Evolutionary conservation across 1,284 basidiomycete species (phyloP), one percentile per base, ranked within the genome.

Genomic region (Trametes pubescens): DNA sequence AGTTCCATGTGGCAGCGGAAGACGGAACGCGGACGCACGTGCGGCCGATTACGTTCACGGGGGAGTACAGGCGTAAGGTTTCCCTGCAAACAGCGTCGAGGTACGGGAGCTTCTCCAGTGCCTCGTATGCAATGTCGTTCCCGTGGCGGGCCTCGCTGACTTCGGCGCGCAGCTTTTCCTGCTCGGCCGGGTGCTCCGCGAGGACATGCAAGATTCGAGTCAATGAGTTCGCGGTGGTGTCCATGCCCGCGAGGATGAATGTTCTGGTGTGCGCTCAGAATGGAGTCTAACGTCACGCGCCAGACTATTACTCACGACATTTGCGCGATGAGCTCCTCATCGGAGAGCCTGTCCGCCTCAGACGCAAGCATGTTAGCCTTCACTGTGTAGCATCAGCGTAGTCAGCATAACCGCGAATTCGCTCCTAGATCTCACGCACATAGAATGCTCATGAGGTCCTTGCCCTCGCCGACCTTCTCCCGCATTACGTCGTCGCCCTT

Each of bases 391-490:
- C 21, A 0, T 13, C 14, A 18, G 18, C 11, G 9, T 22, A 49
- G 59, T 62, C 7, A 22, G 24, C 37, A 38, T 9, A 34, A 24
- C 8, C 2, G 8, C 43, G 9, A 13, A 29, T n/a, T 18, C 62
- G 11, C 8, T 29, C 24, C 2, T 14, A 29, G 26, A 13, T 14
- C 5, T 13, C 40, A 48, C 61, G 51, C 55, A 85, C 77, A 60
- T 6, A 75, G 59, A 24, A 84, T 76, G 54, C 81, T 82, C 68
- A 83, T 78, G 51, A 84, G 73, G 67, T 85, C 83, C 64, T 79
- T 81, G 4, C 80, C 81, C 56, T 77, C 70, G 4, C 74, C 76
- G 47, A 65, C 57, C 46, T 75, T 69, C 22, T 69, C 66, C n/a
- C 59, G 34, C 9, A 73, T 55, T 2, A 61, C 71, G 22, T 57